phyloP scores from a whole-genome alignment of 2,329 filamentous ascomycete genomes.

The Tolypocladium tropicale region DNA sequence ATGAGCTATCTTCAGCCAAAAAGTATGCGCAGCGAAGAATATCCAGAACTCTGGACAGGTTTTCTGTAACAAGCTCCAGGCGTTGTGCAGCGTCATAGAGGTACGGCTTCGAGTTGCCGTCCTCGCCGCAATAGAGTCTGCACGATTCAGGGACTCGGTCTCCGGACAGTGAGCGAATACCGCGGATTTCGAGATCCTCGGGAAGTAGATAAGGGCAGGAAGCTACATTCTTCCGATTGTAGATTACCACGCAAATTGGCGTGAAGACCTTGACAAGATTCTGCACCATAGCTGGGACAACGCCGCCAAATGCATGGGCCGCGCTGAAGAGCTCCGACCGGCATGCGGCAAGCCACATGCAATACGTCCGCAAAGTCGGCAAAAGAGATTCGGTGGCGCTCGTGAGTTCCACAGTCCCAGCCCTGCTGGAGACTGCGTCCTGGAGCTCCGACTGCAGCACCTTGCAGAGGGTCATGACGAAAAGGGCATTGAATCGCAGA shows the following conservation, averaged over 20 bases:
- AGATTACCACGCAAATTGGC: conserved; percentile 33
- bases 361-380: conserved; percentile 41
- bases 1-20: conserved; percentile 28
- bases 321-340: conserved; percentile 35
- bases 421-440: conserved; percentile 8
- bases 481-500: conserved; percentile 68
- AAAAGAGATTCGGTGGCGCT: conserved; percentile 32
- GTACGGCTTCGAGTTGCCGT: conserved; percentile 28
- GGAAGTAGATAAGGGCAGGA: conserved; percentile 37
- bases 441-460: conserved; percentile 59
- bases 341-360: conserved; percentile 41
- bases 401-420: conserved; percentile 20
- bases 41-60: conserved; percentile 37
- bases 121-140: conserved; percentile 23
- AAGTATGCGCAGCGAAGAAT: conserved; percentile 38
- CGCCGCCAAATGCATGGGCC: conserved; percentile 31
- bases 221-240: conserved; percentile 25
- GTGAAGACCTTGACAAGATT: conserved; percentile 36
- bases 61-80: conserved; percentile 23
- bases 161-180: conserved; percentile 31
- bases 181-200: conserved; percentile 38
- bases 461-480: conserved; percentile 62
- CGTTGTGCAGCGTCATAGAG: conserved; percentile 20
- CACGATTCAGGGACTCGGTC: conserved; percentile 27
- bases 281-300: conserved; percentile 35